These are phyloP conservation scores for Morella rubra DNA, from an alignment of 306 rosid genomes.

Conservation along the genomic window DNA sequence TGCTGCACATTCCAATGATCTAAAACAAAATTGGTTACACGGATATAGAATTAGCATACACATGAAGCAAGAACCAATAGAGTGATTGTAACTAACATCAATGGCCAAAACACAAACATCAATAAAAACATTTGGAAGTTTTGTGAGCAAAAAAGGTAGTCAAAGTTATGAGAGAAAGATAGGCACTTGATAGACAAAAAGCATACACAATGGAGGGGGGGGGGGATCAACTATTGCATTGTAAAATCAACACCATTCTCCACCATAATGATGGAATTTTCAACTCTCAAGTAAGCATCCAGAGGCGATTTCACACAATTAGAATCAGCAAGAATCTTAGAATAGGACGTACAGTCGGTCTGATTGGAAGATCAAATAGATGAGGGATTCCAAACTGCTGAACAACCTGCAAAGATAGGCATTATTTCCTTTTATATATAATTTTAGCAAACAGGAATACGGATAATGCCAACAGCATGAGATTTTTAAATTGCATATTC, in stretches of 20 bases:
- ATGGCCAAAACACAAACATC: not conserved
- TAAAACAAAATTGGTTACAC: not conserved
- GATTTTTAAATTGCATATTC: not conserved
- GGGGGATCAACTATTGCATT: not conserved
- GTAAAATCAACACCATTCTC: not conserved
- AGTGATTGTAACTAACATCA: not conserved
- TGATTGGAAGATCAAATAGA: constrained; percentile 90
- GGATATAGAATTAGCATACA: not conserved
- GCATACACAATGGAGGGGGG: not conserved
- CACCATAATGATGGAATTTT: not conserved
- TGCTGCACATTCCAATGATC: not conserved
- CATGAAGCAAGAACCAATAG: not conserved
- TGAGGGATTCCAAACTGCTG: constrained; percentile 98
- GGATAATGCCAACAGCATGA: not conserved
- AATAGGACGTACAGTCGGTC: constrained; percentile 73
- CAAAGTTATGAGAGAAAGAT: not conserved
- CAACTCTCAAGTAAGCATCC: not conserved
- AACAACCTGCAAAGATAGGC: constrained; percentile 66
- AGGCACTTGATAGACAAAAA: not conserved
- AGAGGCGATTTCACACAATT: not conserved
- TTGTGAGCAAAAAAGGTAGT: not conserved
- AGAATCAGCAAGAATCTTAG: constrained; percentile 7
- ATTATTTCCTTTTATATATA: constrained; percentile 26
- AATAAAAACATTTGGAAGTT: not conserved
- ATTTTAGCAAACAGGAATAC: constrained; percentile 4